Percentiles rank a stretch among this genome's conserved stretches.
Evolutionary conservation across 1,139 yeast genomes (phyloP).

Genomic region (Suhomyces bribrorum): DNA sequence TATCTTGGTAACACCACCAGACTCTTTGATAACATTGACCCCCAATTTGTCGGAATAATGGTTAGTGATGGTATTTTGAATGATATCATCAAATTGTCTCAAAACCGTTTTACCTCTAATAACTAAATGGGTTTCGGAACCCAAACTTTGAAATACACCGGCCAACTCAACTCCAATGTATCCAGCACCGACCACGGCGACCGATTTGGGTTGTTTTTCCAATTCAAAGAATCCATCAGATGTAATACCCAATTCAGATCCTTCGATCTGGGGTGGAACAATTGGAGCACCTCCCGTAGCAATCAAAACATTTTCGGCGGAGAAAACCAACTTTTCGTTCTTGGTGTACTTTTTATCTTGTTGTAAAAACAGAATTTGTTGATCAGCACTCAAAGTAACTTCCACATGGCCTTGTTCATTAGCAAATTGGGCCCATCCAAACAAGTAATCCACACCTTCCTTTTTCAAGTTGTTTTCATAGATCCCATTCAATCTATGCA

Average conservation of each 20-base stretch:
- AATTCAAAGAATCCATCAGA: slow-evolving; percentile 91
- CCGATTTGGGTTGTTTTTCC: slow-evolving; percentile 80
- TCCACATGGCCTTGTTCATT: slow-evolving; percentile 70
- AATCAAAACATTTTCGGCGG: slow-evolving; percentile 80
- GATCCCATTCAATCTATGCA: slow-evolving; percentile 84
- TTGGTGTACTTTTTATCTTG: slow-evolving; percentile 32
- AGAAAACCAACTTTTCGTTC: slow-evolving; percentile 58
- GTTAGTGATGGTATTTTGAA: slow-evolving; percentile 77
- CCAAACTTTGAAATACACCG: slow-evolving; percentile 88
- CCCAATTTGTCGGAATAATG: slow-evolving; percentile 76
- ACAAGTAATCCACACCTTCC: slow-evolving; percentile 85
- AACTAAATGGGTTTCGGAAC: slow-evolving; percentile 82
- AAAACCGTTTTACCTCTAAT: slow-evolving; percentile 90
- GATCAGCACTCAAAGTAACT: slow-evolving; percentile 56
- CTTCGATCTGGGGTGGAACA: slow-evolving; percentile 69
- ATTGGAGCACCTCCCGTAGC: slow-evolving; percentile 94
- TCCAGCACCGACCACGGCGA: slow-evolving; percentile 97
- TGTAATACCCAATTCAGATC: slow-evolving; percentile 79
- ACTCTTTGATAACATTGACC: slow-evolving; percentile 69
- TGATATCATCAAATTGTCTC: slow-evolving; percentile 81
- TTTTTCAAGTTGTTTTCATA: slow-evolving; percentile 82
- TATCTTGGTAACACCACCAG: slow-evolving; percentile 57
- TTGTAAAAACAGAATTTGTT: slow-evolving; percentile 38
- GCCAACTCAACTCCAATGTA: slow-evolving; percentile 95
- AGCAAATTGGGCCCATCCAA: slow-evolving; percentile 83